Evolutionary conservation across 306 rosid genomes (phyloP), one percentile per base, ranked within the genome.

Genomic region (Prunus mume): DNA sequence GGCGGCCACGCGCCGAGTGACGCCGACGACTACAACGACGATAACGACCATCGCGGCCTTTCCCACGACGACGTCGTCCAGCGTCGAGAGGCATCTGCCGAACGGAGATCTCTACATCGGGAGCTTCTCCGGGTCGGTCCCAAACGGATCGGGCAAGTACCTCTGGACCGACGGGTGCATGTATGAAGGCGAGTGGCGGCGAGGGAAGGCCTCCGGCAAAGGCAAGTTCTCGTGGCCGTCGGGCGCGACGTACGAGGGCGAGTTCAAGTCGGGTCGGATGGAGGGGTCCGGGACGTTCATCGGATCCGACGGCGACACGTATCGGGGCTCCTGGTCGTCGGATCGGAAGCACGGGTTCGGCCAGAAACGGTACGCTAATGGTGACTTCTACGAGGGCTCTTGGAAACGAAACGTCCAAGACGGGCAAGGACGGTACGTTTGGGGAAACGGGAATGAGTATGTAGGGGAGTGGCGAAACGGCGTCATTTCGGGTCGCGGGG

Each of bases 141-240:
- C 98, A 0, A 81, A 88, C 79, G 98, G 99, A 82, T 96, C 94
- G 30, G 98, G 99, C 1, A 96, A 93, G 78, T 96, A 96, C 52
- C 61, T 90, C 38, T 96, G 99, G 99, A 82, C 76, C 0, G 99
- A 96, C 82, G 98, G 99, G 6, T 96, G 98, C 79, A 87, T 93
- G 96, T 92, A 96, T 81, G 97, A 89, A 47, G 99, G 99, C 0
- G 97, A 89, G 30, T 96, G 99, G 99, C 88, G 89, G 72, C 78
- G 84, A 52, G 99, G 99, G 1, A 96, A 96, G 47, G 98, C 97
- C 62, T 91, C 92, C 2, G 98, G 97, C 0, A 96, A 88, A 41
- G 99, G 99, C 0, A 93, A 83, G 45, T 91, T 96, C 86, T 96
- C 98, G 1, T 96, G 98, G 99, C 97, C 99, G 22, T 89, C 97